Evolutionary conservation across 257 asterid genomes (phyloP).

Genomic region (Marsdenia floribunda): DNA sequence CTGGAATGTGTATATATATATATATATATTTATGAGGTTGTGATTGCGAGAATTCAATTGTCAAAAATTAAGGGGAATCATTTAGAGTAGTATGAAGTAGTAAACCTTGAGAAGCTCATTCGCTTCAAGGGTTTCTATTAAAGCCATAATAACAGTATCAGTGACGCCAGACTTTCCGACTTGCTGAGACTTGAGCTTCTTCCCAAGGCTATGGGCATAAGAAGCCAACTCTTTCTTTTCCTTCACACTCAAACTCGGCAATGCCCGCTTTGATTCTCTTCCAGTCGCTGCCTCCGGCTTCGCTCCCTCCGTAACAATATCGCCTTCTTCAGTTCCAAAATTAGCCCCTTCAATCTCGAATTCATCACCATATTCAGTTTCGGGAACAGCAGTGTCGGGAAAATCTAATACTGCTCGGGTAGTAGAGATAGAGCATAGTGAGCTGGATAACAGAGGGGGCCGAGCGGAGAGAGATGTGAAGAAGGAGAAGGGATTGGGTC

Average conservation of each 20-base stretch:
- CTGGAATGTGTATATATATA: no score
- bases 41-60: neutral
- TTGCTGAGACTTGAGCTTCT: slow-evolving; percentile 81
- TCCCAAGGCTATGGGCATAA: slow-evolving; percentile 84
- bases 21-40: neutral
- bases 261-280: slow-evolving; percentile 19
- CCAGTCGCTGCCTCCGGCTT: neutral
- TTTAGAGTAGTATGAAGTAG: neutral
- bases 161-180: slow-evolving; percentile 91
- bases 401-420: slow-evolving; percentile 23
- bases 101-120: slow-evolving; percentile 91
- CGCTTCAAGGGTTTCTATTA: slow-evolving; percentile 81
- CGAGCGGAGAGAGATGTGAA: slow-evolving; percentile 14
- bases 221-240: slow-evolving; percentile 84
- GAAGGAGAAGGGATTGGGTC: slow-evolving; percentile 9
- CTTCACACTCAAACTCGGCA: slow-evolving; percentile 58
- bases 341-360: slow-evolving; percentile 9
- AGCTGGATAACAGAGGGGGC: slow-evolving; percentile 14
- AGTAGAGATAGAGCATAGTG: slow-evolving; percentile 13
- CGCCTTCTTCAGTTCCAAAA: slow-evolving; percentile 11
- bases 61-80: neutral
- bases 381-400: slow-evolving; percentile 20
- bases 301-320: slow-evolving; percentile 22
- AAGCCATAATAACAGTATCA: slow-evolving; percentile 58
- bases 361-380: slow-evolving; percentile 15